A percentile compares a stretch with the other conserved stretches of the same genome.
Evolutionary conservation across 305 asterid genomes (phyloP).

Genomic region (Fraxinus velutina): DNA sequence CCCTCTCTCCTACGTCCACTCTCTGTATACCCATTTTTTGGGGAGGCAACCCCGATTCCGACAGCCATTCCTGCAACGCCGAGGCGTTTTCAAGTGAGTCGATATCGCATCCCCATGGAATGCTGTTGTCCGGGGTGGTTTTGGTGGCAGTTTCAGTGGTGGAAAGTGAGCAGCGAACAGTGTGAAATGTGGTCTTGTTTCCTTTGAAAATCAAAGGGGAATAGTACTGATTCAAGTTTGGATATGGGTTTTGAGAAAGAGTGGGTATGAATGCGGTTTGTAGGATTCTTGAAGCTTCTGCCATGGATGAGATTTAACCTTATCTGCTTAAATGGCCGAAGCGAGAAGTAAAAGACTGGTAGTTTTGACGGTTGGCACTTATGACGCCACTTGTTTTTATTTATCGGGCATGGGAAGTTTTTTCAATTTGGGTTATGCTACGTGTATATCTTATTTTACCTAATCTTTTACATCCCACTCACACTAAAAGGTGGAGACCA

Average conservation of each 20-base stretch:
- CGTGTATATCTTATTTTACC: too few relatives aligned
- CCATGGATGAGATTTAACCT: slow-evolving; percentile 47
- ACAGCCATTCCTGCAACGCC: slow-evolving; percentile 70
- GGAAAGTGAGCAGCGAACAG: slow-evolving; percentile 56
- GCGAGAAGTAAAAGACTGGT: not conserved
- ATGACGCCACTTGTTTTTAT: not conserved
- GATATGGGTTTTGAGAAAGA: slow-evolving; percentile 37
- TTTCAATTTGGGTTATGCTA: too few relatives aligned
- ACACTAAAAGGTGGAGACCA: too few relatives aligned
- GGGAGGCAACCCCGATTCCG: slow-evolving; percentile 63
- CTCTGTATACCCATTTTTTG: slow-evolving; percentile 79
- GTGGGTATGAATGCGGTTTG: slow-evolving; percentile 42
- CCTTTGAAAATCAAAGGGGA: slow-evolving; percentile 30
- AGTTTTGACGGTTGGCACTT: slow-evolving; percentile 24
- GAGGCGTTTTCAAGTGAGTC: slow-evolving; percentile 80
- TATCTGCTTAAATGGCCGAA: slow-evolving; percentile 12
- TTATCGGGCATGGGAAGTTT: not conserved
- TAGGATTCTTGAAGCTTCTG: slow-evolving; percentile 60
- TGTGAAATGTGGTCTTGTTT: slow-evolving; percentile 16
- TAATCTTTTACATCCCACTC: too few relatives aligned
- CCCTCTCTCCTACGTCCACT: slow-evolving; percentile 94
- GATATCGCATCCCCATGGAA: slow-evolving; percentile 78
- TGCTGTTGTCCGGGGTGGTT: slow-evolving; percentile 17
- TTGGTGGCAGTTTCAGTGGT: slow-evolving; percentile 35
- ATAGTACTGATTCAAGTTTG: slow-evolving; percentile 18